Evolutionary conservation across 257 asterid species (phyloP), one percentile per base, ranked within the genome.

Genomic region (Solanum chiquidenum): DNA sequence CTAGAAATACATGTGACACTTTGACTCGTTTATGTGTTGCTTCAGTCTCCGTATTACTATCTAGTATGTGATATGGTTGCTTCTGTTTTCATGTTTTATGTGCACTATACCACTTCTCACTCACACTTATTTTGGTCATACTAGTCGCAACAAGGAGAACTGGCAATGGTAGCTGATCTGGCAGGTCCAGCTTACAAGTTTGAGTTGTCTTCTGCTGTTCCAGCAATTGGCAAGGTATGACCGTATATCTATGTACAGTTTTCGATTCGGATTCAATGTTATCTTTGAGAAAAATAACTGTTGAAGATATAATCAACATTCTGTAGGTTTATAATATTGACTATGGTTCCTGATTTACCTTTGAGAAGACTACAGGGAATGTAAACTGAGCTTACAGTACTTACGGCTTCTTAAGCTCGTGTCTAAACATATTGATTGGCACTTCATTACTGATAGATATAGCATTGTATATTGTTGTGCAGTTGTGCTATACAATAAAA

Each of bases 101-200:
- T 35, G 29, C 44, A 29, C 72, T 76, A 79, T 42, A 14, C 38
- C 25, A 25, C 34, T 23, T 29, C 87, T 89, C 87, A 9, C 87
- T 92, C 85, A 85, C 76, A n/a, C 33, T 87, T 27, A 29, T 90
- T 85, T 8, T 83, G 44, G 88, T 34, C 42, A 38, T 75, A 58
- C 21, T 90, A 96, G 99, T 94, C 94, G 77, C 93, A 89, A 76
- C 98, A 93, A 91, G 98, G 99, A 88, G 98, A 97, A 91, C 89
- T 95, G 86, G 90, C 98, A 21, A 86, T 95, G 94, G 94, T 93
- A 88, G 98, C 96, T 49, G 98, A 97, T 91, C 93, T 95, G 89
- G 94, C 95, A 1, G 92, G 93, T 18, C 96, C 98, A 34, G 95
- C 93, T 83, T 94, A 93, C 93, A 92, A 93, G 91, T 88, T 97